These are phyloP conservation scores for Peronospora belbahrii DNA, from an alignment of 352 stramenopile genomes.

Conservation along the genomic window DNA sequence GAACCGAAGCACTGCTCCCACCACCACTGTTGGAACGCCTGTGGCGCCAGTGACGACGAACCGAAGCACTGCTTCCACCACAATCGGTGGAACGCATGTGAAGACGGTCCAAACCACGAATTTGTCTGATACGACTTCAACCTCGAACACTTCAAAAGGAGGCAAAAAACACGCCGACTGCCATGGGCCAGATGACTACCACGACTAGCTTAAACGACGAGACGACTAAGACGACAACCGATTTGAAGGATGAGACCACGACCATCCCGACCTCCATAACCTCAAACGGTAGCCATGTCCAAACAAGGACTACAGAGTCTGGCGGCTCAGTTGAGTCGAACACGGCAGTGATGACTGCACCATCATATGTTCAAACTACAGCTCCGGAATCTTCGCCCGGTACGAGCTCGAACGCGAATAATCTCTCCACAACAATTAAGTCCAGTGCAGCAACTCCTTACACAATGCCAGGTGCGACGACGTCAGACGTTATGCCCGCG, in stretches of 20 bases:
- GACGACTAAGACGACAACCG: slow-evolving; percentile 6
- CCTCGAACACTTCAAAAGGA: background rate
- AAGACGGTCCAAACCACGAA: too few species aligned
- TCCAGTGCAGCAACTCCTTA: too few species aligned
- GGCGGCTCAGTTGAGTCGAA: too few species aligned
- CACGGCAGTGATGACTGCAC: slow-evolving; percentile 11
- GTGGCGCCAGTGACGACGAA: too few species aligned
- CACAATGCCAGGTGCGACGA: slow-evolving; percentile 7
- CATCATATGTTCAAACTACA: slow-evolving; percentile 11
- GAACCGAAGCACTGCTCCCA: too few species aligned
- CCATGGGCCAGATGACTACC: slow-evolving; percentile 10
- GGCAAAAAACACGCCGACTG: slow-evolving; percentile 8
- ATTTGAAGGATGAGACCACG: slow-evolving; percentile 9
- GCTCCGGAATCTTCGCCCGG: slow-evolving; percentile 12
- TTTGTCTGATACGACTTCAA: too few species aligned
- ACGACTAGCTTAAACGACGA: slow-evolving; percentile 6
- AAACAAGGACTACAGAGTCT: slow-evolving; percentile 19
- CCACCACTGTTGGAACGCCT: too few species aligned
- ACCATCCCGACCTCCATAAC: slow-evolving; percentile 3
- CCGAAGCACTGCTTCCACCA: too few species aligned
- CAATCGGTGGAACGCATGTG: too few species aligned
- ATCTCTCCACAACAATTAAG: too few species aligned
- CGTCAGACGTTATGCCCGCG: too few species aligned
- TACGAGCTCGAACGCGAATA: too few species aligned
- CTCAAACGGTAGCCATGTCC: slow-evolving; percentile 1